phyloP scores from a whole-genome alignment of 164 flowering plant species.

The Sextonia rubra region DNA sequence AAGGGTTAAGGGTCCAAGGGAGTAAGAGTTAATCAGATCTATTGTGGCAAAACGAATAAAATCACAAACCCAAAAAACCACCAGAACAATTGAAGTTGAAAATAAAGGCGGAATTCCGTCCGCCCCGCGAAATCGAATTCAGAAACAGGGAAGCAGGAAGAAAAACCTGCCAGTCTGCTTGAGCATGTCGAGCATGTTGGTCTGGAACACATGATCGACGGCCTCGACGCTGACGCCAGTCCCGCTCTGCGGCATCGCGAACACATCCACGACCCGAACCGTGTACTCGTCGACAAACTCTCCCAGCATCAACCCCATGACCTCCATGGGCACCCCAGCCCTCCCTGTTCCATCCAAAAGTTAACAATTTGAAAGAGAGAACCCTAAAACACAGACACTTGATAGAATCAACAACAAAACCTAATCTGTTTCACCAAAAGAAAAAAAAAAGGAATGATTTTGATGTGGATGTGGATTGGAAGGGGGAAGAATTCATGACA shows the following conservation, averaged over 20 bases:
- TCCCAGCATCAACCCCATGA: conserved; percentile 97
- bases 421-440: neutral
- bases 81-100: too few relatives aligned
- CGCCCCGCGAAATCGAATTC: neutral
- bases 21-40: too few relatives aligned
- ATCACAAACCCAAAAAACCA: too few relatives aligned
- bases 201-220: conserved; percentile 98
- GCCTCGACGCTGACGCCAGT: conserved; percentile 99
- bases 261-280: conserved; percentile 99
- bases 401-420: neutral
- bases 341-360: conserved; percentile 48
- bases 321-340: conserved; percentile 99
- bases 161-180: conserved; percentile 95
- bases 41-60: too few relatives aligned
- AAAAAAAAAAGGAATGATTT: neutral
- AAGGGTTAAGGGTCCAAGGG: too few relatives aligned
- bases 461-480: neutral
- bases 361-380: neutral
- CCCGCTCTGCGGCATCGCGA: conserved; percentile 99
- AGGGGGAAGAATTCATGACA: neutral
- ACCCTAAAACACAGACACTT: conserved; percentile 3
- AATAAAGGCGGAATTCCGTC: too few relatives aligned
- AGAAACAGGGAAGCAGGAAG: neutral
- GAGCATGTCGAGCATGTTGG: conserved; percentile 99
- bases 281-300: conserved; percentile 98